phyloP scores from a whole-genome alignment of 148 eudicot genomes.

The Vaccinium corymbosum region DNA sequence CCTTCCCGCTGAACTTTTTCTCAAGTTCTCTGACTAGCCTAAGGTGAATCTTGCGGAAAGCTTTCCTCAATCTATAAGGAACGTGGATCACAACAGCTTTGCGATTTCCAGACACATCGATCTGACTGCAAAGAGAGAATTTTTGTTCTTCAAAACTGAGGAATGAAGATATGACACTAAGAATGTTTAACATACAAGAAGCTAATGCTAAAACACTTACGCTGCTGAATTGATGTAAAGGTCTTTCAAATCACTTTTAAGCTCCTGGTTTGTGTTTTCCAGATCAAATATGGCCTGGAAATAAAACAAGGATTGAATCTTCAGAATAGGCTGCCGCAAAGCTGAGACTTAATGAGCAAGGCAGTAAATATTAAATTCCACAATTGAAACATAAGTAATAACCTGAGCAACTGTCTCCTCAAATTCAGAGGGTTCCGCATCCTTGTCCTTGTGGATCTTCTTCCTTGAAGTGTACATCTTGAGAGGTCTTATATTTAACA shows the following conservation, averaged over 20 bases:
- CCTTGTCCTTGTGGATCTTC: conserved; percentile 69
- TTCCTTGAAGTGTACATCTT: conserved; percentile 59
- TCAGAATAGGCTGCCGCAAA: neutral
- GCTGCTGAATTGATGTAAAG: conserved; percentile 69
- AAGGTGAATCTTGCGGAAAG: conserved; percentile 76
- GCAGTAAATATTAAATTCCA: neutral
- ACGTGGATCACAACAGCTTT: conserved; percentile 78
- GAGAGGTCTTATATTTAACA: conserved; percentile 12
- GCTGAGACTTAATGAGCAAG: neutral
- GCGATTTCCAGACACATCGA: conserved; percentile 70
- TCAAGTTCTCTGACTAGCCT: conserved; percentile 81
- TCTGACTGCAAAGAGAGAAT: conserved; percentile 41
- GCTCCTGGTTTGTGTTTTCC: conserved; percentile 64
- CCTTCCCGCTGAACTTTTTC: conserved; percentile 96
- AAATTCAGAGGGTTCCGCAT: conserved; percentile 54
- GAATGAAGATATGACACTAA: neutral
- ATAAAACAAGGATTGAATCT: neutral
- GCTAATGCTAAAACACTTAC: conserved; percentile 35
- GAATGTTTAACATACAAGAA: neutral
- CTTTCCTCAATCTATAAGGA: conserved; percentile 75
- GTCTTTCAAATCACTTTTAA: conserved; percentile 74
- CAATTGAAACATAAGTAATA: neutral
- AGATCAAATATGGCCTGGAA: conserved; percentile 72
- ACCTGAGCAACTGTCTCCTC: conserved; percentile 81
- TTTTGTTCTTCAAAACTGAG: neutral